Conservation (phyloP, 2,329 filamentous ascomycete species). For the Phaeophleospora eucalypticola region DNA sequence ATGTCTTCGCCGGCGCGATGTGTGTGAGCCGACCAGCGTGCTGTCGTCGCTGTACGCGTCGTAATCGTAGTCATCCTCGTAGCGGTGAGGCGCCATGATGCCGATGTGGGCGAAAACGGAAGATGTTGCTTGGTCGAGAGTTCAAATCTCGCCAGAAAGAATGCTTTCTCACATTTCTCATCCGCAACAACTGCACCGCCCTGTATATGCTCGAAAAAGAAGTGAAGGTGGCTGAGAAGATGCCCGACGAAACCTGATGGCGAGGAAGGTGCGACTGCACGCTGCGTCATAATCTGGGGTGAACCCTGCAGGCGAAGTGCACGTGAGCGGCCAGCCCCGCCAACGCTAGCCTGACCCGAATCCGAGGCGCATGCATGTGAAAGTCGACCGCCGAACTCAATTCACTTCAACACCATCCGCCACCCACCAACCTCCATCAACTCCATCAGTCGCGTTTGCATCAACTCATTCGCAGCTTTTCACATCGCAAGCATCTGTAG, state of each 20-base stretch:
- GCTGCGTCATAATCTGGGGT: not conserved
- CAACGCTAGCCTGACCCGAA: too few relatives aligned
- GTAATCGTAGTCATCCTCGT: conserved; percentile 6
- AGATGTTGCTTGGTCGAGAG: not conserved
- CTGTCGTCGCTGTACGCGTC: conserved; percentile 13
- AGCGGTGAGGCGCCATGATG: conserved; percentile 2
- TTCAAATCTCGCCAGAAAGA: not conserved
- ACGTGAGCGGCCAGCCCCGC: too few relatives aligned
- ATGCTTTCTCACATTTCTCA: not conserved
- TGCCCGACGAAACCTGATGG: not conserved
- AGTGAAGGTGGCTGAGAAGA: not conserved
- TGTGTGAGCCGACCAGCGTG: conserved; percentile 4
- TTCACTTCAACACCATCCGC: too few relatives aligned
- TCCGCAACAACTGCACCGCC: not conserved
- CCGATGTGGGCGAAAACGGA: not conserved
- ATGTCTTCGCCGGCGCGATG: not conserved
- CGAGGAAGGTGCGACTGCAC: not conserved
- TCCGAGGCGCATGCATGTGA: not conserved
- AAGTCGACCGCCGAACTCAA: too few relatives aligned
- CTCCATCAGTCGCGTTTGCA: too few relatives aligned
- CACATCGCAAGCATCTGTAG: too few relatives aligned
- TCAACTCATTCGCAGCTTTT: too few relatives aligned
- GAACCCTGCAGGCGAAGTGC: not conserved
- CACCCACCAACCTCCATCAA: too few relatives aligned
- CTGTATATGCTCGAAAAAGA: not conserved